Base-by-base conservation (phyloP, 2,329 filamentous ascomycete genomes). In the Aspergillus brunneoviolaceus region DNA sequence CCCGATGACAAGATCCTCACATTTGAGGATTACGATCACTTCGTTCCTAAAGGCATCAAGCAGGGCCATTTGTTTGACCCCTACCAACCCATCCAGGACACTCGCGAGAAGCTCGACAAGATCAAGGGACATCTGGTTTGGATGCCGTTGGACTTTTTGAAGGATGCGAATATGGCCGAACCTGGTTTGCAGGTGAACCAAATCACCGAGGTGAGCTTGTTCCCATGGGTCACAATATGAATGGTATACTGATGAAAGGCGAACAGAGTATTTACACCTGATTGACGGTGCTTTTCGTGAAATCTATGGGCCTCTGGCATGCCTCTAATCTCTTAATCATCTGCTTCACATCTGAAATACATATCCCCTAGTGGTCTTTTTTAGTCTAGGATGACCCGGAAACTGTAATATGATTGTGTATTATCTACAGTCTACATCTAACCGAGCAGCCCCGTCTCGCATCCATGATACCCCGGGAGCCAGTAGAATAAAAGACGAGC, bases 91-190 rank as follows among this genome's bases (percentile, higher is more conserved):
- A 84, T 87, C 0, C 81, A 87, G 25, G 88, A 96, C 58, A 87
- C 95, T 6, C 84, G 90, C 16, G 75, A 83, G 65, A 92, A 94
- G 74, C 80, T 98, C 53, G 87, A 92, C 68, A 83, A 89, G 70
- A 86, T 98, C 66, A 88, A 87, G 77, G 94, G 94, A 0, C 94
- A 98, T 79, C 76, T 98, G 47, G 94, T 98, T 6, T 96, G 91
- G 91, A 94, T 96, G 88, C 92, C 92, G n/a, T 75, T 98, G 69
- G 86, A 92, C 50, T 98, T 96, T 73, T 76, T 98, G 71, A 83
- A 85, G 69, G 87, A 96, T 64, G 92, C 88, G 0, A 84, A 91
- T 68, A 96, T 98, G 92, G 93, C 93, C 0, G 93, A 97, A 79
- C 86, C 85, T 69, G 93, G 94, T 0, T 71, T 98, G 75, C 88